Evolutionary conservation across 768 basidiomycete genomes (phyloP), one percentile per base, ranked within the genome.

Genomic region (Tricholoma furcatifolium): DNA sequence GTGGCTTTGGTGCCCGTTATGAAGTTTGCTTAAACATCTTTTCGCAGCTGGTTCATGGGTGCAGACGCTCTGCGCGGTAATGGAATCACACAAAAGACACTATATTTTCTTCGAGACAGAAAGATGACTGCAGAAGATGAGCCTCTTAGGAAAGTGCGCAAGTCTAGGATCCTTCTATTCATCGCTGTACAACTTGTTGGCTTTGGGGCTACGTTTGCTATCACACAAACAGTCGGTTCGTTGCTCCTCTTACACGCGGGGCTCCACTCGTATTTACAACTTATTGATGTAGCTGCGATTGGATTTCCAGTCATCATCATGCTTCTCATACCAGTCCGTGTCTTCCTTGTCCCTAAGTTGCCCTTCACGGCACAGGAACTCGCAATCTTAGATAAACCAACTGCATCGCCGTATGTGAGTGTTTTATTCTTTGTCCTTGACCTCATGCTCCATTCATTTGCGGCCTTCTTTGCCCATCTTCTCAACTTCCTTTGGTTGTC

Each of bases 281-380:
- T 20, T 14, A 48, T 50, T 56, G 21, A 53, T 43, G 14, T 45
- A 86, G 93, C 90, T 38, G 93, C 92, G 4, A 93, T 96, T 53
- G 92, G 87, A 0, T 97, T 97, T 66, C 93, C 94, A 0, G 77
- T 96, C 46, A 82, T 97, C 61, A 94, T 96, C 62, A 80, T 91
- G 65, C 68, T 91, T 35, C 77, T 97, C 12, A 76, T 96, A 20
- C 95, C 94, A 0, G 55, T 94, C 11, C 79, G 94, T 43, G 77
- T 82, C 21, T 72, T 77, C 52, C 58, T 90, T n/a, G 76, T 96
- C 12, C 92, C 94, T 0, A 75, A 74, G 17, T 68, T 95, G 39
- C 78, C 86, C 0, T 94, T 97, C 65, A 87, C 86, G 0, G 62
- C 67, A 3, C 88, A 88, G 55, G 95, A 97, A 63, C 70, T 98